A percentile compares a stretch with the other conserved stretches of the same genome.
phyloP scores from a whole-genome alignment of 768 basidiomycete species.

The Trichaptum fuscoviolaceum region DNA sequence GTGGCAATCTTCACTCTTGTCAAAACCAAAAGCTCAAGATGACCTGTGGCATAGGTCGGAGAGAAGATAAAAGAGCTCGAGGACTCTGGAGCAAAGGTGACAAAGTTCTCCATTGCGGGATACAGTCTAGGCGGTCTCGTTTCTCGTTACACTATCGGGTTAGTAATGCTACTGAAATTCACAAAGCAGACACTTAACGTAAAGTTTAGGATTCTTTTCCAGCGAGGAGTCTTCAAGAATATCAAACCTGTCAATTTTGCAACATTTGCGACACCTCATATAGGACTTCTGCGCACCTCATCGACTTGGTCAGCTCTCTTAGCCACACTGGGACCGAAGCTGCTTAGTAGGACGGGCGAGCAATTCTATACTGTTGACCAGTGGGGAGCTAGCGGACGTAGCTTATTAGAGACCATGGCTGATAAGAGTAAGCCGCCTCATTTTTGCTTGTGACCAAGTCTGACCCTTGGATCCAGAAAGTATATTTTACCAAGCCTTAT shows the following conservation, averaged over 20 bases:
- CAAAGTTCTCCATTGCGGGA: constrained; percentile 68
- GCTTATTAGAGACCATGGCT: constrained; percentile 72
- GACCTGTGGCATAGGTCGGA: constrained; percentile 38
- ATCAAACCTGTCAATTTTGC: constrained; percentile 76
- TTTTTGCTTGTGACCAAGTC: background rate
- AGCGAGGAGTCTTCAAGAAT: constrained; percentile 64
- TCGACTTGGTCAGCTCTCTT: constrained; percentile 51
- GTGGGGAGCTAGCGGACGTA: constrained; percentile 62
- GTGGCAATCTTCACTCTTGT: constrained; percentile 10
- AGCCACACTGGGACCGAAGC: constrained; percentile 54
- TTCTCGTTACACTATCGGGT: constrained; percentile 74
- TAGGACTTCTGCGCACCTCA: constrained; percentile 65
- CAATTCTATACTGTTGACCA: constrained; percentile 73
- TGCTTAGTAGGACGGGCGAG: constrained; percentile 76
- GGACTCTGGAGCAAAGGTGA: constrained; percentile 50
- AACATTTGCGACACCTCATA: constrained; percentile 78
- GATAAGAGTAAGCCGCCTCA: constrained; percentile 54
- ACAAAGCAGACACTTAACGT: background rate
- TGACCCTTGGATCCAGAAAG: constrained; percentile 42
- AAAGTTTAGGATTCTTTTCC: constrained; percentile 49
- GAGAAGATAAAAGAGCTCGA: constrained; percentile 50
- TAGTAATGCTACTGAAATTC: constrained; percentile 17
- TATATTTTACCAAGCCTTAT: constrained; percentile 70
- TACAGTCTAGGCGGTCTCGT: constrained; percentile 82
- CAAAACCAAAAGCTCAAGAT: background rate